phyloP scores from a whole-genome alignment of 257 asterid genomes.

The Solanum sejunctum region DNA sequence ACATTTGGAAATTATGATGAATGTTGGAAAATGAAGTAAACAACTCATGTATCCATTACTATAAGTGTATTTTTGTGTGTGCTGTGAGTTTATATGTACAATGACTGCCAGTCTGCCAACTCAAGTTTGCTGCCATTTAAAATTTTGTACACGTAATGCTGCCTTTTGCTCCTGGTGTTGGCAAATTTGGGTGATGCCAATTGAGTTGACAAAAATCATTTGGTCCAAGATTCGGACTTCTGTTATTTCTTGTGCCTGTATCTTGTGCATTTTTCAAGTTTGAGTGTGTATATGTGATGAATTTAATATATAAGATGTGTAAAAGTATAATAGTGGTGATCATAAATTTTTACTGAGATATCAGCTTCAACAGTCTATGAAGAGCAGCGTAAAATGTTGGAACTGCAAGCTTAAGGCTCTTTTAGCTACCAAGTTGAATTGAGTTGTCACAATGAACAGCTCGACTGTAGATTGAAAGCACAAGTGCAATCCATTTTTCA shows the following conservation, averaged over 20 bases:
- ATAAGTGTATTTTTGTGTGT: neutral
- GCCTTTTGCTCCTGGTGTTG: neutral
- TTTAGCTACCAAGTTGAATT: neutral
- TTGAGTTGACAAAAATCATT: neutral
- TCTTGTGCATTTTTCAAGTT: neutral
- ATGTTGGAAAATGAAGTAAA: neutral
- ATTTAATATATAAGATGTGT: neutral
- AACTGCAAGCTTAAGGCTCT: neutral
- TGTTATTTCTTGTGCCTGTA: neutral
- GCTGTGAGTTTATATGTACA: neutral
- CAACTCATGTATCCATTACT: neutral
- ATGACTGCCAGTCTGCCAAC: neutral
- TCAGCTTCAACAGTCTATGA: neutral
- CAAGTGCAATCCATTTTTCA: neutral
- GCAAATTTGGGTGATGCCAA: neutral
- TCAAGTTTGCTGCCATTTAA: neutral
- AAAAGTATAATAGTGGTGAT: neutral
- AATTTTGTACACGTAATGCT: neutral
- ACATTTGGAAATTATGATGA: neutral
- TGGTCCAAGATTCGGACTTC: neutral
- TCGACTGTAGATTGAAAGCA: neutral
- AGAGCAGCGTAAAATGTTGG: neutral
- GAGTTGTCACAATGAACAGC: neutral
- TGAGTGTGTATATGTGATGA: neutral
- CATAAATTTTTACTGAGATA: neutral